These are phyloP conservation scores for Colletotrichum agaves DNA, from an alignment of 2,329 filamentous ascomycete genomes.

Conservation along the genomic window DNA sequence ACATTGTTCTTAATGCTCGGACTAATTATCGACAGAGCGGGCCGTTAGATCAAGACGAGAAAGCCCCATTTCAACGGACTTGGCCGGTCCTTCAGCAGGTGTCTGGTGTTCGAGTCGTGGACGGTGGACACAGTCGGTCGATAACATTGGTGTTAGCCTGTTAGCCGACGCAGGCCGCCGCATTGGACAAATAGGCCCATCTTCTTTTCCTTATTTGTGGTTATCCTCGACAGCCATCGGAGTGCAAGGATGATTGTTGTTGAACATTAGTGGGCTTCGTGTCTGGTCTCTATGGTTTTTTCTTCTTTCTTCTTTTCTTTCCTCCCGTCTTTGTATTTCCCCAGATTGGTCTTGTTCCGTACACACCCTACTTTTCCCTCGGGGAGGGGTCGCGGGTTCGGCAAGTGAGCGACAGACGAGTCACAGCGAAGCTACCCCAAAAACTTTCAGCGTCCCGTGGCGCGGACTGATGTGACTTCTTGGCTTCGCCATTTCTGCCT, in stretches of 20 bases:
- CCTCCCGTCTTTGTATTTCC: background rate
- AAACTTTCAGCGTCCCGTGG: background rate
- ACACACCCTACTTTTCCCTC: too few relatives aligned
- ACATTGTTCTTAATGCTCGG: background rate
- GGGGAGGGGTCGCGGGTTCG: background rate
- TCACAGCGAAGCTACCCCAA: constrained; percentile 21
- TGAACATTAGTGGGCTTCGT: background rate
- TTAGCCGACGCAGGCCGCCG: constrained; percentile 29
- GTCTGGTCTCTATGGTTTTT: background rate
- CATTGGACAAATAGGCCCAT: constrained; percentile 25
- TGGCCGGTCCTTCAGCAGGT: constrained; percentile 12
- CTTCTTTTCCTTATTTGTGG: constrained; percentile 11
- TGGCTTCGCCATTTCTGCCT: constrained; percentile 11
- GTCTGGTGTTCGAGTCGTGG: constrained; percentile 23
- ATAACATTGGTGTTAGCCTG: background rate
- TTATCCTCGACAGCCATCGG: background rate
- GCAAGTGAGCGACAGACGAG: constrained; percentile 7
- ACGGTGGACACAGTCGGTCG: background rate
- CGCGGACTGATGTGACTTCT: constrained; percentile 25
- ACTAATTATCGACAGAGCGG: constrained; percentile 1
- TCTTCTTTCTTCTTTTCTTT: background rate
- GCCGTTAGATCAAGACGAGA: constrained; percentile 14
- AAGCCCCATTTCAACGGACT: constrained; percentile 9
- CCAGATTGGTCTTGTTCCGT: background rate
- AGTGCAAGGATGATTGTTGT: background rate